These are phyloP conservation scores for Phlebiopsis gigantea DNA, from an alignment of 768 basidiomycete genomes.

Conservation along the genomic window DNA sequence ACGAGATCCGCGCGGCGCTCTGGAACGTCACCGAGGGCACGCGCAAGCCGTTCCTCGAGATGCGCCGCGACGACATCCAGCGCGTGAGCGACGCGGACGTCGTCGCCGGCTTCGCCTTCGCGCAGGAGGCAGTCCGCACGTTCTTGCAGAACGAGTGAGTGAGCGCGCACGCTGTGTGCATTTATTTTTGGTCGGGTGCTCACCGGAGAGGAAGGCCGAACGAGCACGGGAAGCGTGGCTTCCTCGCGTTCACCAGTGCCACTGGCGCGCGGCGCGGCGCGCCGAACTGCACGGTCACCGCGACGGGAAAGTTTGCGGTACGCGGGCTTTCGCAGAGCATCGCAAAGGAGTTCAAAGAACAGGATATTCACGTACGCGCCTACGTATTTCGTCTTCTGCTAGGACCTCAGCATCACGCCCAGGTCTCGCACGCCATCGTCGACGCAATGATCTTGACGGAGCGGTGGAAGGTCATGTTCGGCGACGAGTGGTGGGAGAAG, in stretches of 20 bases:
- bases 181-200: too few species aligned
- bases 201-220: conserved; percentile 1
- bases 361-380: conserved; percentile 59
- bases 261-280: conserved; percentile 58
- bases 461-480: conserved; percentile 6
- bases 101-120: conserved; percentile 57
- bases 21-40: conserved; percentile 56
- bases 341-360: conserved; percentile 68
- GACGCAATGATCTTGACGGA: conserved; percentile 37
- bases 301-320: conserved; percentile 58
- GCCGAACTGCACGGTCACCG: conserved; percentile 48
- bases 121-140: conserved; percentile 51
- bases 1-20: conserved; percentile 52
- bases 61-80: conserved; percentile 54
- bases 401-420: neutral
- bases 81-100: conserved; percentile 46
- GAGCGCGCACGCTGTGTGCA: too few species aligned
- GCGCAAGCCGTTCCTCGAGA: conserved; percentile 64
- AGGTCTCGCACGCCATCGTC: conserved; percentile 64
- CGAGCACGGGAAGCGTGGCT: conserved; percentile 38
- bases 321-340: conserved; percentile 66
- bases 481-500: conserved; percentile 10
- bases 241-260: conserved; percentile 69
- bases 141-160: conserved; percentile 48
- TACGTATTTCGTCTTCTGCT: conserved; percentile 1